Conservation (phyloP, 805 yeast genomes). For the Saccharomyces mikatae region DNA sequence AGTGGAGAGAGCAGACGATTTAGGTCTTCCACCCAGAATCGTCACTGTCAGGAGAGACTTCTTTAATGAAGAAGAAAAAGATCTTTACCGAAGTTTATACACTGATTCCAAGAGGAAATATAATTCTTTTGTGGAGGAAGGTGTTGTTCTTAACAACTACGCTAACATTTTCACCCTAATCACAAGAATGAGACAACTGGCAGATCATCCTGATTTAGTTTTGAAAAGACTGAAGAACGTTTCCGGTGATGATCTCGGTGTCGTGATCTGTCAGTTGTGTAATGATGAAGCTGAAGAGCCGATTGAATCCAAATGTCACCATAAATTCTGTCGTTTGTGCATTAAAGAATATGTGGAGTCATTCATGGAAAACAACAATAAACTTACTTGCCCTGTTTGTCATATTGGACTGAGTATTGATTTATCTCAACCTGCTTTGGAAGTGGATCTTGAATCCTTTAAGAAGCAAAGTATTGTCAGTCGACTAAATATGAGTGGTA, state of each 20-base stretch:
- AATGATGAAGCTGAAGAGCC: conserved; percentile 99
- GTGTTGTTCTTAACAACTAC: conserved; percentile 92
- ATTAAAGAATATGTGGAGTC: conserved; percentile 84
- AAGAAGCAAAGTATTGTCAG: conserved; percentile 66
- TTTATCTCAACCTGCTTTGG: conserved; percentile 75
- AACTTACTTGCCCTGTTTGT: conserved; percentile 88
- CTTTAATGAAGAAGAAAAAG: conserved; percentile 93
- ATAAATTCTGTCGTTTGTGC: conserved; percentile 87
- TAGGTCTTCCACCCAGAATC: conserved; percentile 93
- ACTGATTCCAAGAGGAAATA: conserved; percentile 81
- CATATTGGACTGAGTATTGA: conserved; percentile 90
- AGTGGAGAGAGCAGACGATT: conserved; percentile 92
- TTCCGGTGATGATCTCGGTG: conserved; percentile 32
- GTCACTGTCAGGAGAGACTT: conserved; percentile 81
- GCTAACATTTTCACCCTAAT: conserved; percentile 94
- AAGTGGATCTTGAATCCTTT: conserved; percentile 46
- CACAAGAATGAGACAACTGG: conserved; percentile 95
- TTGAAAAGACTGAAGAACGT: conserved; percentile 53
- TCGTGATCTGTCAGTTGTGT: conserved; percentile 81
- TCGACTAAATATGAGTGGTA: conserved; percentile 77
- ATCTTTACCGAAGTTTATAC: conserved; percentile 78
- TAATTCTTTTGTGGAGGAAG: conserved; percentile 89
- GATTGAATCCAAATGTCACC: conserved; percentile 89
- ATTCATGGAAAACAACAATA: conserved; percentile 46
- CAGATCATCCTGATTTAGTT: conserved; percentile 96